Evolutionary conservation across 2,329 filamentous ascomycete genomes (phyloP).

Genomic region (Aspergillus carbonarius): DNA sequence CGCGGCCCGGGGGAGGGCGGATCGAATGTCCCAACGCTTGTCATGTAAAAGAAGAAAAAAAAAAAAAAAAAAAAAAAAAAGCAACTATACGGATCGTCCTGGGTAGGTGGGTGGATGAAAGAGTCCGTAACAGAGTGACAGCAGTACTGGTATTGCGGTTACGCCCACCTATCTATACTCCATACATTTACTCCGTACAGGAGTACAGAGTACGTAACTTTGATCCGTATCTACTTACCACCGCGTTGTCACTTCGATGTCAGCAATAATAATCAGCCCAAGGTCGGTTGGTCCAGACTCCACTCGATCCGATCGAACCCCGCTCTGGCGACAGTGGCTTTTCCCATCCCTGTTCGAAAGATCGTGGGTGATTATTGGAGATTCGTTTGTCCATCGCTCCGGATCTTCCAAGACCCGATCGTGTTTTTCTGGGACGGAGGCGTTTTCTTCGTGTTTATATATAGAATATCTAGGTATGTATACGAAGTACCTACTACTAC

Average conservation of each 20-base stretch:
- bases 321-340: not conserved
- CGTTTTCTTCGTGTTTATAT: constrained; percentile 4
- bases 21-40: constrained; percentile 21
- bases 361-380: constrained; percentile 15
- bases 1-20: constrained; percentile 20
- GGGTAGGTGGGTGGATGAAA: constrained; percentile 2
- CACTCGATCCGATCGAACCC: constrained; percentile 4
- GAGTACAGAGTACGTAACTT: not conserved
- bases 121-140: not conserved
- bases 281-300: constrained; percentile 8
- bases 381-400: constrained; percentile 8
- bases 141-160: not conserved
- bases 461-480: not conserved
- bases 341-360: not conserved
- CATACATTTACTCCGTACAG: too few species aligned
- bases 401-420: constrained; percentile 13
- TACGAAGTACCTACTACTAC: too few species aligned
- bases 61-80: not conserved
- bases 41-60: constrained; percentile 16
- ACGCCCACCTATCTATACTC: too few species aligned
- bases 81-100: constrained; percentile 11
- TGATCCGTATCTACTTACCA: not conserved
- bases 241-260: not conserved
- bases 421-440: constrained; percentile 10
- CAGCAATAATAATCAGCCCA: not conserved